These are phyloP conservation scores for Wickerhamomyces chaumierensis DNA, from an alignment of 805 yeast species.

Conservation along the genomic window DNA sequence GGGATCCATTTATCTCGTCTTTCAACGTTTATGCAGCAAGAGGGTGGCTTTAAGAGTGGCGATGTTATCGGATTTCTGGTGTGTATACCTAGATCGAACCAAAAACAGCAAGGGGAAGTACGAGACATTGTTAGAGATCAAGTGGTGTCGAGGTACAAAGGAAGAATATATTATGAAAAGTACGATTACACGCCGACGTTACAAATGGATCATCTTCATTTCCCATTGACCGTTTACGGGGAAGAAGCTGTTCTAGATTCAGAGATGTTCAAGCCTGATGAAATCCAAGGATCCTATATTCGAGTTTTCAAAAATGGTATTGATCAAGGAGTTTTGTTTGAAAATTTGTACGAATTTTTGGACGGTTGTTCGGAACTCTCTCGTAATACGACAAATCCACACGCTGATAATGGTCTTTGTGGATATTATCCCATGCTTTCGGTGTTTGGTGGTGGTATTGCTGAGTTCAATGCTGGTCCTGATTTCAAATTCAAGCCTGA, in stretches of 20 bases:
- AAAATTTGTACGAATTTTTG: slow-evolving; percentile 58
- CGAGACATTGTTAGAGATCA: slow-evolving; percentile 63
- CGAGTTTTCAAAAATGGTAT: slow-evolving; percentile 72
- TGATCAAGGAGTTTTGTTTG: slow-evolving; percentile 52
- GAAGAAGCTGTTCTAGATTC: slow-evolving; percentile 50
- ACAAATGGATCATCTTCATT: slow-evolving; percentile 61
- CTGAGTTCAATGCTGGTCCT: slow-evolving; percentile 59
- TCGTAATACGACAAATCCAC: slow-evolving; percentile 20
- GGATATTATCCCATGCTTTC: slow-evolving; percentile 92
- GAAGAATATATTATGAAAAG: slow-evolving; percentile 71
- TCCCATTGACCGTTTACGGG: slow-evolving; percentile 63
- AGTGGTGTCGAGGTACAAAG: slow-evolving; percentile 75
- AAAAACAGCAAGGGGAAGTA: slow-evolving; percentile 15
- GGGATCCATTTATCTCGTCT: slow-evolving; percentile 69
- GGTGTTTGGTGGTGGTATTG: slow-evolving; percentile 70
- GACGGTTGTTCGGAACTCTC: slow-evolving; percentile 64
- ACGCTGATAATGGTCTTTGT: slow-evolving; percentile 67
- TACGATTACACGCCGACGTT: slow-evolving; percentile 66
- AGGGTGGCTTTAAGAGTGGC: slow-evolving; percentile 60
- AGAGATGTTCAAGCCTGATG: slow-evolving; percentile 34
- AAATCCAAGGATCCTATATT: slow-evolving; percentile 46
- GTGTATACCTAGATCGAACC: slow-evolving; percentile 44
- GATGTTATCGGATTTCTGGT: slow-evolving; percentile 77
- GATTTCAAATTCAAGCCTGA: slow-evolving; percentile 38
- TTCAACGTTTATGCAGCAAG: slow-evolving; percentile 34